Base-by-base conservation (phyloP, 495 filamentous ascomycete genomes). In the Polyplosphaeria fusca region DNA sequence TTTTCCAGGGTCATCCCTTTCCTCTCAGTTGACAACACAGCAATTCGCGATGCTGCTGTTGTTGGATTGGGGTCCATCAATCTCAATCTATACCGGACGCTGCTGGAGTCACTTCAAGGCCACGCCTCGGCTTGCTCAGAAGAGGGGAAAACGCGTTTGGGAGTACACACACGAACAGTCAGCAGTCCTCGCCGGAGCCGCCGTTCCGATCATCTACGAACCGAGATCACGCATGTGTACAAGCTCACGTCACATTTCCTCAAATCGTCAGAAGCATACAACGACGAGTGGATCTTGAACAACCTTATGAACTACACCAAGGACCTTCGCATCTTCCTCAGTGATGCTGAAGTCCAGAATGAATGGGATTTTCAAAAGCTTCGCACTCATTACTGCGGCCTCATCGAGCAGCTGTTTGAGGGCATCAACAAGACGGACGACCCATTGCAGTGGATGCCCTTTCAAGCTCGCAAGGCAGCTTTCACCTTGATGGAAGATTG, bases 401-500 rank as follows among this genome's bases (percentile, higher is more conserved):
- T 98, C 39, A 83, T 96, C 71, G 92, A 96, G 63, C 88, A 90
- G 63, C 76, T 98, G 0, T 96, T 93, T 58, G 89, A 95, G 60
- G 88, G 88, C 12, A 86, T 95, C 56, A 95, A 93, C 64, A 83
- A 87, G 32, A 89, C 89, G 0, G 85, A 83, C 58, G 88, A 96
- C 60, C 86, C 91, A 3, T 84, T 87, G 1, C 80, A 88, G 19
- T 97, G 91, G 89, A 91, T 98, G 76, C 88, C 94, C 0, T 98
- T 98, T 59, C 93, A 96, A 67, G 86, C 90, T 0, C 77, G 93
- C 22, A 91, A 95, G 65, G 96, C 93, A 9, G 83, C 91, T 4
- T 98, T 97, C 67, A 85, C 91, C 4, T 72, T 97, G 27, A 97
- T 98, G 91, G 92, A 97, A 68, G 92, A 97, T 52, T 98, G 93